Base-by-base conservation (phyloP, 768 basidiomycete genomes). In the Tubosaeta brunneosetosa region DNA sequence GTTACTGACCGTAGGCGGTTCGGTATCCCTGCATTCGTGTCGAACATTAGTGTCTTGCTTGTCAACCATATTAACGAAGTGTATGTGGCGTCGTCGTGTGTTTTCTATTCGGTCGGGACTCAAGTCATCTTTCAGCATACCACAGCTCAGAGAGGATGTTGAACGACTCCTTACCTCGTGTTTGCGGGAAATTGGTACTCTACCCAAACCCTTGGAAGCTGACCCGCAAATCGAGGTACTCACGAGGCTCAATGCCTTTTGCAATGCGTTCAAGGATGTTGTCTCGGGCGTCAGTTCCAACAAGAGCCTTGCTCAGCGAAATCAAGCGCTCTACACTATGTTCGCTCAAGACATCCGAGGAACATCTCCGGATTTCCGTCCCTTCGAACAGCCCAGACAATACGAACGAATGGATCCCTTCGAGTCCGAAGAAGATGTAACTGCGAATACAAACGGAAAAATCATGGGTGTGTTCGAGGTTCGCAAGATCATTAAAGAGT, bases 21-120 rank as follows among this genome's bases (percentile, higher is more conserved):
- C 32, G 86, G 86, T 0, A 75, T 83, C 33, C 57, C 72, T 65
- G 2, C 75, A 27, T 74, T 88, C 12, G 79, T 85, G 0, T 56
- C 66, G 2, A 73, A 74, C 53, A 72, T 85, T 17, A 84, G 83
- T 47, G 58, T 60, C 34, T 68, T 84, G 10, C 71, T 88, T 13
- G 73, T 83, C 11, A 48, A 64, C 0, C 71, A 78, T n/a, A 83
- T 86, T 40, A 76, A 77, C 32, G 64, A 58, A 25, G 76, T 75
- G 86, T 86, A 55, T 41, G 80, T 69, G 16, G 2, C 19, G 0
- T 22, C 32, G 6, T 12, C 2, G 5, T 13, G 9, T 33, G 14
- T 3, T 22, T 22, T n/a, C n/a, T n/a, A n/a, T n/a, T n/a, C n/a
- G n/a, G n/a, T n/a, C 12, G n/a, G 13, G 16, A 19, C 50, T 64